Conservation (phyloP, 2,329 filamentous ascomycete genomes). For the Teratosphaeria pseudoeucalypti region DNA sequence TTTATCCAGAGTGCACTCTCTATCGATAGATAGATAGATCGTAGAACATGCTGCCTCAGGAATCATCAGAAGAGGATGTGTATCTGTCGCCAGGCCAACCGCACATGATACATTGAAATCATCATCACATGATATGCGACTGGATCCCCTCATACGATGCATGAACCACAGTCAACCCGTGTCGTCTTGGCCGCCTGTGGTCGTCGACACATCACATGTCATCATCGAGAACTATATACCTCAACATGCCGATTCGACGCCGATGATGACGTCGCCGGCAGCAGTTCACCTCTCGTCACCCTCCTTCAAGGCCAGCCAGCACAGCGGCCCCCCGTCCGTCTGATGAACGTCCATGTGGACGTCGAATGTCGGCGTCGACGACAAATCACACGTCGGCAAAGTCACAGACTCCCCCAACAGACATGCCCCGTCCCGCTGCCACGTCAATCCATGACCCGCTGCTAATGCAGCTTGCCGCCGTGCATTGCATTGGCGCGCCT, state of each 20-base stretch:
- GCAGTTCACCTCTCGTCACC: background rate
- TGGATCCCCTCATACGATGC: background rate
- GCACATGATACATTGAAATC: too few relatives aligned
- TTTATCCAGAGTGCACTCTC: background rate
- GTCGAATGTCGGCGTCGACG: background rate
- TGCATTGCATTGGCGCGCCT: slow-evolving; percentile 1
- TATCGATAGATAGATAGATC: too few relatives aligned
- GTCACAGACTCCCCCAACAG: background rate
- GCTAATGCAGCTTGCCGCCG: background rate
- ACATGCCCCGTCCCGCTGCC: background rate
- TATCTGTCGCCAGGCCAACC: background rate
- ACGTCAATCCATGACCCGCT: background rate
- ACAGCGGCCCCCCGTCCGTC: background rate
- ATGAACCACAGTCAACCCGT: background rate
- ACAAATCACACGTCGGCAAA: background rate
- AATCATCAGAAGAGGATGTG: background rate
- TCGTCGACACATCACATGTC: background rate
- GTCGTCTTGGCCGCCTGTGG: background rate
- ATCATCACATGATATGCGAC: background rate
- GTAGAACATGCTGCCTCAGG: too few relatives aligned
- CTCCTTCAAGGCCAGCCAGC: background rate
- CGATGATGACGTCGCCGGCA: background rate
- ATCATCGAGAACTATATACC: fast-evolving
- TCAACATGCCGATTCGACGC: background rate
- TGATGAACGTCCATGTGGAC: background rate